Base-by-base conservation (phyloP, 805 yeast genomes). In the Zygosaccharomyces rouxii region DNA sequence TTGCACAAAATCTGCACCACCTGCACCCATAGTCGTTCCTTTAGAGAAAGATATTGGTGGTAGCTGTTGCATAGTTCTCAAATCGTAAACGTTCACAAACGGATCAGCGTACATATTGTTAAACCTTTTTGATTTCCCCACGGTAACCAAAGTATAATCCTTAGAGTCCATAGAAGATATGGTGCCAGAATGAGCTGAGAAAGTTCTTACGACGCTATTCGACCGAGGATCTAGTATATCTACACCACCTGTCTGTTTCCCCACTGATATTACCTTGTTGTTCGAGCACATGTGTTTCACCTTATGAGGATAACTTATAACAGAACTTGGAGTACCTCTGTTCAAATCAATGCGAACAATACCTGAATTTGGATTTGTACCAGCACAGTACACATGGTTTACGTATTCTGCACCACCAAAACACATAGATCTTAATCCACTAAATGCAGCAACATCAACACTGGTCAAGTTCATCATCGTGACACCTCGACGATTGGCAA, bases 1-100 rank as follows among this genome's bases (percentile, higher is more conserved):
- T 42, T 86, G 76, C 1, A 85, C 94, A 62, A 78, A 86, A 7
- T 86, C 76, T 0, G 98, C 97, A 10, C 97, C 97, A 0, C 89
- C 84, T 0, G 94, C 47, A 10, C 66, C 66, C 54, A 61, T 59
- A 2, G 63, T 53, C 2, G 64, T 58, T 5, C 64, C 66, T 37
- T 66, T 63, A 78, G 95, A 89, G 59, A 89, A 89, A 3, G 97
- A 80, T 6, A 92, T 74, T 3, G 97, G 97, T 0, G 95, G 73
- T 47, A 83, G 67, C 1, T 89, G 76, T 45, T 79, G 76, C 79
- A 86, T 72, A 49, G 81, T 77, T 52, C 95, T 76, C 26, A 88
- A 64, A 64, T 94, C 98, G 64, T 80, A 89, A 18, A 89, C 81
- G 55, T 83, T 83, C 18, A 92, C 89, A 52, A 92, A 74, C 0